A percentile compares a stretch with the other conserved stretches of the same genome.
Conservation (phyloP, 257 asterid species). For the Solanum habrochaites region DNA sequence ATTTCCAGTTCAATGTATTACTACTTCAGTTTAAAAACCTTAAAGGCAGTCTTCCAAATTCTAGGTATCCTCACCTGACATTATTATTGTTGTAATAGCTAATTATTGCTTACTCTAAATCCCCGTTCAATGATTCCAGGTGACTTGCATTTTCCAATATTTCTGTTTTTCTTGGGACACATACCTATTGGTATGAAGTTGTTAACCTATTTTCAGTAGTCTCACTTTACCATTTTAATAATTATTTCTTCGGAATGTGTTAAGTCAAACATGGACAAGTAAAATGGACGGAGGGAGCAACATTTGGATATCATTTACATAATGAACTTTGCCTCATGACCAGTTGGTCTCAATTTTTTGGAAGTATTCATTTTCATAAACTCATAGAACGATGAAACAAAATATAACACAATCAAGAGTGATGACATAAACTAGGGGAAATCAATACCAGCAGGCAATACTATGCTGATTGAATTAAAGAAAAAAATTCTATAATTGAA, state of each 20-base stretch:
- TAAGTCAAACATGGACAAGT: neutral
- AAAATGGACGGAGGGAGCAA: neutral
- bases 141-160: neutral
- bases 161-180: neutral
- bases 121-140: neutral
- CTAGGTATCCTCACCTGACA: constrained; percentile 22
- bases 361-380: neutral
- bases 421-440: neutral
- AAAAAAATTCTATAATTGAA: neutral
- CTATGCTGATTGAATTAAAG: neutral
- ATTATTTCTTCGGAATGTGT: neutral
- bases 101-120: neutral
- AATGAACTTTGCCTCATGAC: neutral
- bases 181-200: neutral
- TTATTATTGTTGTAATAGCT: constrained; percentile 21
- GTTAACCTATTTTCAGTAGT: neutral
- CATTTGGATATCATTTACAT: neutral
- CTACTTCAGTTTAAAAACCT: neutral
- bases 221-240: neutral
- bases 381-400: neutral
- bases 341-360: neutral
- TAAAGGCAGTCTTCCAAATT: neutral
- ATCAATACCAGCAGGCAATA: neutral
- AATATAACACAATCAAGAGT: neutral
- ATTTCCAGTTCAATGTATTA: neutral